Conservation (phyloP, 257 asterid genomes). For the Pogostemon cablin region DNA sequence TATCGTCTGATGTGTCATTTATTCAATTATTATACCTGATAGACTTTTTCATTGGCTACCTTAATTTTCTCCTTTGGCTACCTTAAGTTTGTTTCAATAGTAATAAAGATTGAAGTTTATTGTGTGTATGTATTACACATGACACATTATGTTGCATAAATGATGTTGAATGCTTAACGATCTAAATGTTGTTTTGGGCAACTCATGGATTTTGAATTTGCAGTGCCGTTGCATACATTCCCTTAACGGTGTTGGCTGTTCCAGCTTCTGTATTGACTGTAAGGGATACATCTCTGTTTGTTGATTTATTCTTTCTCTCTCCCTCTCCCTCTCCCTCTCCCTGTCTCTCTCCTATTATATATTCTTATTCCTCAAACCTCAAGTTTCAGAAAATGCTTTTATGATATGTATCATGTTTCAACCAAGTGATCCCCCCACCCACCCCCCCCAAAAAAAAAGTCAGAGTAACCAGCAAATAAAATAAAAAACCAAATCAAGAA, state of each 20-base stretch:
- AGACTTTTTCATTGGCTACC: slow-evolving; percentile 5
- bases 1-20: background rate
- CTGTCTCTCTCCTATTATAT: background rate
- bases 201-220: slow-evolving; percentile 32
- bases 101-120: background rate
- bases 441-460: too few relatives aligned
- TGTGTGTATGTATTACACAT: background rate
- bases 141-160: background rate
- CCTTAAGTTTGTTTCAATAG: background rate
- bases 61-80: too few relatives aligned
- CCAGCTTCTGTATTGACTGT: slow-evolving; percentile 98
- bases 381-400: background rate
- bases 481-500: background rate
- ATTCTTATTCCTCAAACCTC: slow-evolving; percentile 5
- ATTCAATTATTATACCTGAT: background rate
- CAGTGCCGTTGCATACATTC: slow-evolving; percentile 97
- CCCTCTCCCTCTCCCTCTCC: too few relatives aligned
- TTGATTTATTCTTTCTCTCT: background rate
- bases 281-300: slow-evolving; percentile 28
- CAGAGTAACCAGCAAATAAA: too few relatives aligned
- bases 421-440: background rate
- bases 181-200: slow-evolving; percentile 17
- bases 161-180: background rate
- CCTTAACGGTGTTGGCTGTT: slow-evolving; percentile 89
- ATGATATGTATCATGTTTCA: slow-evolving; percentile 9